These are phyloP conservation scores for Acanthamoeba healyi DNA, from an alignment of 208 protist species.

Conservation along the genomic window DNA sequence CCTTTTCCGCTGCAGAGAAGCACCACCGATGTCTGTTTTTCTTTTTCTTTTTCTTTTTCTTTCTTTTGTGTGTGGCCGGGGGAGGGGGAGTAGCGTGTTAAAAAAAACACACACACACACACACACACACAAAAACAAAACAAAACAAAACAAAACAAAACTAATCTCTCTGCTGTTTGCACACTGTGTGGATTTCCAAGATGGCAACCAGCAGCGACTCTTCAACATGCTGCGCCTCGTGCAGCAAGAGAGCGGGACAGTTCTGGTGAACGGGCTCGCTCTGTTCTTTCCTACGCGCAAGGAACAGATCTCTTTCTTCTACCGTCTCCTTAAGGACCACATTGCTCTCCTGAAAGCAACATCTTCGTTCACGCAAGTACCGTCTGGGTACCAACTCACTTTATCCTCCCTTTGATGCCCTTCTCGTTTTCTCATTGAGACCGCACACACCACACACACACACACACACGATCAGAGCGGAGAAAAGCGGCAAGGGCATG, in stretches of 20 bases:
- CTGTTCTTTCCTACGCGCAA: slow-evolving; percentile 27
- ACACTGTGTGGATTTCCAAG: not conserved
- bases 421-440: not conserved
- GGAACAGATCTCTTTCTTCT: slow-evolving; percentile 31
- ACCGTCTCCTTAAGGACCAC: not conserved
- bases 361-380: not conserved
- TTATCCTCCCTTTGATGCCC: not conserved
- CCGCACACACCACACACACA: not conserved
- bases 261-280: not conserved
- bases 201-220: not conserved
- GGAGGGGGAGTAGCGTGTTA: no score
- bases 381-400: not conserved
- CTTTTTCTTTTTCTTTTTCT: no score
- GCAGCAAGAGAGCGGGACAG: not conserved
- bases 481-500: not conserved
- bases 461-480: not conserved
- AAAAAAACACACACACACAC: no score
- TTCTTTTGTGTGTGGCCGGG: no score
- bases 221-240: not conserved
- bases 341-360: not conserved
- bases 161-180: no score
- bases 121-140: no score
- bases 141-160: no score
- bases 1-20: not conserved
- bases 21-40: not conserved